Conservation (phyloP, 2,329 filamentous ascomycete genomes). For the Exophiala viscosa region DNA sequence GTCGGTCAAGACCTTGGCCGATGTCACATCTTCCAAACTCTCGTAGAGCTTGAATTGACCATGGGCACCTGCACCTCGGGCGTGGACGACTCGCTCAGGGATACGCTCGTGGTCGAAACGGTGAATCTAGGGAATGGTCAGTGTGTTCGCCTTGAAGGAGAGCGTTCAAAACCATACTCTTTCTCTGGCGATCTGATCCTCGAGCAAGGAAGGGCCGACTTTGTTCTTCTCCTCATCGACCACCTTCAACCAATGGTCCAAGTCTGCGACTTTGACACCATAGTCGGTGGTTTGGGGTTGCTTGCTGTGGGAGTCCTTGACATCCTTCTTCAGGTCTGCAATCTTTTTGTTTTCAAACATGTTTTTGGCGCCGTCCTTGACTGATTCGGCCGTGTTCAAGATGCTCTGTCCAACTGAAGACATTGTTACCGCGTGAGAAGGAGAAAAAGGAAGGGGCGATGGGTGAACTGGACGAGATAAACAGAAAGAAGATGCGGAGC, state of each 20-base stretch:
- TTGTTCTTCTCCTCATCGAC: conserved; percentile 52
- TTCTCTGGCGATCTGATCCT: conserved; percentile 69
- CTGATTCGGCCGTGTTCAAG: conserved; percentile 13
- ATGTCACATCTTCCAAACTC: conserved; percentile 60
- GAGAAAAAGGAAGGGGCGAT: not conserved
- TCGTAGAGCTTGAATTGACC: conserved; percentile 65
- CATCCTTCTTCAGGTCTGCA: conserved; percentile 50
- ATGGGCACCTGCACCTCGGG: conserved; percentile 61
- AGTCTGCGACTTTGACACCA: conserved; percentile 68
- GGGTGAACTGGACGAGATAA: conserved; percentile 7
- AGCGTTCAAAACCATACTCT: conserved; percentile 51
- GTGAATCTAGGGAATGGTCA: conserved; percentile 37
- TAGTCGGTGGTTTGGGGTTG: conserved; percentile 70
- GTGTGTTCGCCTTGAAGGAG: not conserved
- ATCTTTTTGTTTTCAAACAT: conserved; percentile 25
- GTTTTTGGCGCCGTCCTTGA: conserved; percentile 10
- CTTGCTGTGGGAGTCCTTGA: conserved; percentile 55
- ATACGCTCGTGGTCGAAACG: conserved; percentile 74
- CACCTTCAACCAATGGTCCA: conserved; percentile 73
- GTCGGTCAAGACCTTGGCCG: conserved; percentile 63
- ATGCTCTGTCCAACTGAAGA: conserved; percentile 16
- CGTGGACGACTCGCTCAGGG: conserved; percentile 65
- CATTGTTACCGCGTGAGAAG: conserved; percentile 10
- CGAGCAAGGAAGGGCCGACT: conserved; percentile 64
- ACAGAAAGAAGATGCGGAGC: not conserved